phyloP scores from a whole-genome alignment of 805 yeast genomes.

The Barnettozyma sucrosica region DNA sequence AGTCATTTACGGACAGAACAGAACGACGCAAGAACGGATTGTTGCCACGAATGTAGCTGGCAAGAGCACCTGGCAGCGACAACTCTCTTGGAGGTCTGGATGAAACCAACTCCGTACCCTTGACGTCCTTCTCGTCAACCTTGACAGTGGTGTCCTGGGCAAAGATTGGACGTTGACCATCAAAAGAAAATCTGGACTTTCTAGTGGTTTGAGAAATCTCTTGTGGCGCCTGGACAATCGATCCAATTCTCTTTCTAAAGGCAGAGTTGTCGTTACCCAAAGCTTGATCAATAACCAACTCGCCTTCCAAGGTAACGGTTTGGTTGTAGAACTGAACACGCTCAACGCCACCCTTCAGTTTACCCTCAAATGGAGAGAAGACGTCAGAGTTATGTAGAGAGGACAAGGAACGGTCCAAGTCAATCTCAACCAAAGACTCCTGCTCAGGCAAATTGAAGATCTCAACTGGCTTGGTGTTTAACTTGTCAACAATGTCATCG shows the following conservation, averaged over 20 bases:
- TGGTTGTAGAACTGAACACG: conserved; percentile 75
- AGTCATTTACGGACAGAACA: conserved; percentile 81
- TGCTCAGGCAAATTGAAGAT: conserved; percentile 82
- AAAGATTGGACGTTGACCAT: conserved; percentile 33
- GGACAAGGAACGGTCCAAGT: conserved; percentile 62
- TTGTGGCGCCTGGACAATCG: conserved; percentile 19
- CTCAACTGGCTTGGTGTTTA: conserved; percentile 75
- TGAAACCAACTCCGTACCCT: conserved; percentile 67
- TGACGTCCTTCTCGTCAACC: conserved; percentile 39
- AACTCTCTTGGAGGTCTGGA: conserved; percentile 68
- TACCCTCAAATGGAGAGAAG: conserved; percentile 54
- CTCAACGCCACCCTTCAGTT: conserved; percentile 77
- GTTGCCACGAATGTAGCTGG: conserved; percentile 68
- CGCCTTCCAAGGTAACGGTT: conserved; percentile 83
- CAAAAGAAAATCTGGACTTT: conserved; percentile 47
- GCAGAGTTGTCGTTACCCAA: conserved; percentile 42
- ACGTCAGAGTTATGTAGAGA: conserved; percentile 34
- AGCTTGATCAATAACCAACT: conserved; percentile 52
- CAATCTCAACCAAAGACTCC: conserved; percentile 74
- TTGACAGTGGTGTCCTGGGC: conserved; percentile 25
- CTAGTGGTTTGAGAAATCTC: conserved; percentile 29
- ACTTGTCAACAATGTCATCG: conserved; percentile 62
- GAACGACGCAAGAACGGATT: conserved; percentile 90
- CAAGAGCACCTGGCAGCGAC: conserved; percentile 73
- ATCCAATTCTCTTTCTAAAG: conserved; percentile 25